A percentile compares a stretch with the other conserved stretches of the same genome.
phyloP scores from a whole-genome alignment of 148 eudicot genomes.

The Agrostemma githago region DNA sequence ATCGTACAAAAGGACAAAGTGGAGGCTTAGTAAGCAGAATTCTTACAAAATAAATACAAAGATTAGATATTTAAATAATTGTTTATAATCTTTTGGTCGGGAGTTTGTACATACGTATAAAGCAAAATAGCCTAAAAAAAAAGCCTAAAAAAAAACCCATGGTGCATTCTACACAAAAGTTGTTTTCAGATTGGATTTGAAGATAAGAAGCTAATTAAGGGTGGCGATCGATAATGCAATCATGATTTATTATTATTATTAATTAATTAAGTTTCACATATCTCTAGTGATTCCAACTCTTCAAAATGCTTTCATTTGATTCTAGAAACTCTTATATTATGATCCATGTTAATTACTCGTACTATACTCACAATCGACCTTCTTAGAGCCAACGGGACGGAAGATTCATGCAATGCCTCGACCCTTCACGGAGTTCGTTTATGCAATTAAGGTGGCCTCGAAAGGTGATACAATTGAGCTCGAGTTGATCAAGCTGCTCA shows the following conservation, averaged over 20 bases:
- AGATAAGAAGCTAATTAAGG: constrained; percentile 9
- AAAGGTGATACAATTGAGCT: no score
- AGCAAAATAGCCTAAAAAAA: neutral
- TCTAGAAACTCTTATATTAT: neutral
- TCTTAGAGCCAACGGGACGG: no score
- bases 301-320: no score
- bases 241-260: neutral
- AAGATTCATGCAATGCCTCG: no score
- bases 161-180: neutral
- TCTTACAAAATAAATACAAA: neutral
- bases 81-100: constrained; percentile 5
- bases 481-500: no score
- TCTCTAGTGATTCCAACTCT: no score
- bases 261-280: neutral
- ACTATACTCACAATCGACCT: no score
- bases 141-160: neutral
- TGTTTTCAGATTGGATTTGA: neutral
- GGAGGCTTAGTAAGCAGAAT: neutral
- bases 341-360: neutral
- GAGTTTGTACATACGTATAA: neutral
- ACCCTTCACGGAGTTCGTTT: no score
- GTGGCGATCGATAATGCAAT: neutral
- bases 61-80: neutral
- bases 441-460: no score
- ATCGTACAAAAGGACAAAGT: neutral